Base-by-base conservation (phyloP, 495 filamentous ascomycete genomes). In the Achaetomiella virescens region DNA sequence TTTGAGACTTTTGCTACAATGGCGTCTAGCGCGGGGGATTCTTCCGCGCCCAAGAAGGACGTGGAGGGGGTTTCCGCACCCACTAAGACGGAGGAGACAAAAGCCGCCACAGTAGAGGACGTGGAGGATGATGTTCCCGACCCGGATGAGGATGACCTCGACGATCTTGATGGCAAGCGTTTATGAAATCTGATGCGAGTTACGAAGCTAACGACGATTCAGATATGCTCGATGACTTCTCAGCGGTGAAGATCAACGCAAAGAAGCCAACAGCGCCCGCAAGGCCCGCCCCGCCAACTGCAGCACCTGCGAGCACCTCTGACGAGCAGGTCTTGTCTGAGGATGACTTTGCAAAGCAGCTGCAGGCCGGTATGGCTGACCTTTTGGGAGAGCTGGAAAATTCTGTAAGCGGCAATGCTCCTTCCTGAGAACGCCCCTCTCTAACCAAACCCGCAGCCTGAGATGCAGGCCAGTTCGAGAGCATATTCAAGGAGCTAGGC, bases 181-280 rank as follows among this genome's bases (percentile, higher is more conserved):
- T 24, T 25, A 27, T 20, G 36, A 24, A 44, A n/a, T n/a, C 7
- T 52, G n/a, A 29, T 17, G 35, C 14, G 24, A 45, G 52, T 47
- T 22, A 17, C 58, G 38, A 58, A 31, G 31, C 37, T 48, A 60
- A 64, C 12, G 54, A 21, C 29, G 37, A 31, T 11, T 29, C 60
- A 96, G 90, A 97, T 46, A 83, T 97, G 68, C 85, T 98, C 29
- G 90, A 97, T 59, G 85, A 96, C 62, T 98, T 98, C 72, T 77
- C 84, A 15, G 63, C 78, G 10, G 72, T 78, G 3, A 81, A 80
- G 48, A 52, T 79, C 25, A 75, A 80, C 4, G 64, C 74, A 56
- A 71, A 78, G 27, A 77, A 81, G 65, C 56, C 74, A 22, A 50
- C 64, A 33, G 59, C 54, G 18, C 17, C 70, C 17, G 65, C 77